These are phyloP conservation scores for Gaertneriomyces semiglobifer DNA, from an alignment of 192 early-diverging fungal species.

Conservation along the genomic window DNA sequence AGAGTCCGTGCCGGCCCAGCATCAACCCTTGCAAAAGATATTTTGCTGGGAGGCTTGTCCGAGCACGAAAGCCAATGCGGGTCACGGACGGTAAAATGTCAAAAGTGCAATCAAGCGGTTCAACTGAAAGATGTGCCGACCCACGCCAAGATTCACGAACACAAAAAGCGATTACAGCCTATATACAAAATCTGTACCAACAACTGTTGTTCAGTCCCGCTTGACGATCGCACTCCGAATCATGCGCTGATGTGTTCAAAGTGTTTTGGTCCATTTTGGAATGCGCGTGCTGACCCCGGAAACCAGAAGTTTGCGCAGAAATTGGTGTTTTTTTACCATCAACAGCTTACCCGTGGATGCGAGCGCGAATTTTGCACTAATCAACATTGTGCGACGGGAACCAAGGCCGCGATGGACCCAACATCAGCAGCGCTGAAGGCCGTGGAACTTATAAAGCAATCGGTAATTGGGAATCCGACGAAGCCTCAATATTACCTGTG, in stretches of 20 bases:
- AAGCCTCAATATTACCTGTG: conserved; percentile 55
- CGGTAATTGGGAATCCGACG: conserved; percentile 28
- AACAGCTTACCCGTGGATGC: conserved; percentile 78
- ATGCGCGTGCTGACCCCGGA: conserved; percentile 69
- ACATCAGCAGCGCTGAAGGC: conserved; percentile 60
- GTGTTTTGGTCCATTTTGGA: conserved; percentile 84
- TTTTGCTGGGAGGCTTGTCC: conserved; percentile 48
- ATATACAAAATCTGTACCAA: conserved; percentile 65
- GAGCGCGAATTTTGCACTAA: conserved; percentile 67
- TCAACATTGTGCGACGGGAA: conserved; percentile 26
- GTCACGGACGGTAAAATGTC: conserved; percentile 74
- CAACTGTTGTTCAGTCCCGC: conserved; percentile 62
- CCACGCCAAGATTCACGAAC: conserved; percentile 71
- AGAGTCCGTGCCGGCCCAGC: conserved; percentile 60
- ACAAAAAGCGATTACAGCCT: conserved; percentile 54
- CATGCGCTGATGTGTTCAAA: conserved; percentile 59
- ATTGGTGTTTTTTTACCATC: conserved; percentile 65
- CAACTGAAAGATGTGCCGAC: conserved; percentile 74
- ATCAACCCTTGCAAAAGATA: conserved; percentile 57
- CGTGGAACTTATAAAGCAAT: conserved; percentile 44
- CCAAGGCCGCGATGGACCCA: conserved; percentile 45
- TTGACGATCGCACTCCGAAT: conserved; percentile 45
- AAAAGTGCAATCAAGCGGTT: conserved; percentile 68
- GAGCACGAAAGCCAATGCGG: conserved; percentile 86
- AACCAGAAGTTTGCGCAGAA: conserved; percentile 71